phyloP scores from a whole-genome alignment of 805 yeast species.

The Nakazawaea sp. region DNA sequence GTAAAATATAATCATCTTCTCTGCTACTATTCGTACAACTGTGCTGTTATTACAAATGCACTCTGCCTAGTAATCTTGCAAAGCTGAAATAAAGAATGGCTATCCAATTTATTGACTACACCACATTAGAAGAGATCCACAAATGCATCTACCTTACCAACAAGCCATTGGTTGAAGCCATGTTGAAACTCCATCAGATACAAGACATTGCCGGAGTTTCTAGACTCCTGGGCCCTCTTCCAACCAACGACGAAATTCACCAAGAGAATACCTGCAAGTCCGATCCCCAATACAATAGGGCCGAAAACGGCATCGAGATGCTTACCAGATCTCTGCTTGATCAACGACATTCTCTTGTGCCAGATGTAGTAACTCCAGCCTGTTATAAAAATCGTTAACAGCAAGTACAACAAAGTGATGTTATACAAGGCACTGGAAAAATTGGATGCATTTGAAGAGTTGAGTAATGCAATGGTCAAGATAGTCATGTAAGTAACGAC shows the following conservation, averaged over 20 bases:
- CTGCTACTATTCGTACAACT: too few species aligned
- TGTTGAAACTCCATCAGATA: constrained; percentile 1
- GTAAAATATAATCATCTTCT: too few species aligned
- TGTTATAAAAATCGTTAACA: constrained; percentile 74
- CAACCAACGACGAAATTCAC: constrained; percentile 71
- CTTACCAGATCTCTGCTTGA: constrained; percentile 73
- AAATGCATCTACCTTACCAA: constrained; percentile 7
- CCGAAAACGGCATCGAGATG: constrained; percentile 90
- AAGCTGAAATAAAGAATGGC: too few species aligned
- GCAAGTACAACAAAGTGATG: constrained; percentile 77
- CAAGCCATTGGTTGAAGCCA: constrained; percentile 7
- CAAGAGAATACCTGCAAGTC: constrained; percentile 57
- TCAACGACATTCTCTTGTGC: constrained; percentile 60
- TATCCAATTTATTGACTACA: too few species aligned
- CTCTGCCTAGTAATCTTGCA: too few species aligned
- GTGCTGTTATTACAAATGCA: too few species aligned
- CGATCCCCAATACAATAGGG: constrained; percentile 72
- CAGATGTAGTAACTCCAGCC: constrained; percentile 85
- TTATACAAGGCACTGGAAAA: constrained; percentile 55
- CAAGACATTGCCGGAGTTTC: background rate
- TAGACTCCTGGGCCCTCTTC: constrained; percentile 23
- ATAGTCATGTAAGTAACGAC: constrained; percentile 81
- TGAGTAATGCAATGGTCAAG: constrained; percentile 77
- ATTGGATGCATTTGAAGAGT: constrained; percentile 63
- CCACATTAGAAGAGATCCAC: constrained; percentile 10